These are phyloP conservation scores for Botrytis fabae DNA, from an alignment of 2,329 filamentous ascomycete species.

Conservation along the genomic window DNA sequence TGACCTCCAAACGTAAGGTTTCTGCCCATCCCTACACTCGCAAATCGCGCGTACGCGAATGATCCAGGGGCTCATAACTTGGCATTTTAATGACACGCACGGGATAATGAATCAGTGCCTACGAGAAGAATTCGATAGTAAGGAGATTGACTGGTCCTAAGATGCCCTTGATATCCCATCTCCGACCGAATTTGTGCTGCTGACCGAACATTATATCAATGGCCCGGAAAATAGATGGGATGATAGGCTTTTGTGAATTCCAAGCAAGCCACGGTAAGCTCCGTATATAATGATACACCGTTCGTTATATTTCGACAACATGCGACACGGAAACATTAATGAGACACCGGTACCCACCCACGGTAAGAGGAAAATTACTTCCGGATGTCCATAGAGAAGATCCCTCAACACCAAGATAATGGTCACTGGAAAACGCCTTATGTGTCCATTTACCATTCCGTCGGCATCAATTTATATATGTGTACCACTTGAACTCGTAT, in stretches of 20 bases:
- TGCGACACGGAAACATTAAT: conserved; percentile 14
- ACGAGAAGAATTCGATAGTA: not conserved
- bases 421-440: conserved; percentile 1
- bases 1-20: conserved; percentile 1
- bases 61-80: conserved; percentile 1
- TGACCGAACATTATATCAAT: conserved; percentile 9
- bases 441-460: conserved; percentile 18
- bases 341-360: conserved; percentile 8
- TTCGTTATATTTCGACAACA: conserved; percentile 13
- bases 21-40: not conserved
- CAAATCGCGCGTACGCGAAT: not conserved
- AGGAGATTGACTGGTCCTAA: not conserved
- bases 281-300: not conserved
- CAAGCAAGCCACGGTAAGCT: conserved; percentile 10
- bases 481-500: conserved; percentile 16
- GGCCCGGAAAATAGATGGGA: not conserved
- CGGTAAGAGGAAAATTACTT: not conserved
- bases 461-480: conserved; percentile 10
- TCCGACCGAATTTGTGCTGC: not conserved
- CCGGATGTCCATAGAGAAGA: not conserved
- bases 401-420: not conserved
- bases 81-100: not conserved
- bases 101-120: not conserved
- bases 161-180: not conserved
- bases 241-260: not conserved